These are phyloP conservation scores for Cichorium intybus DNA, from an alignment of 140 eudicot genomes.

Conservation along the genomic window DNA sequence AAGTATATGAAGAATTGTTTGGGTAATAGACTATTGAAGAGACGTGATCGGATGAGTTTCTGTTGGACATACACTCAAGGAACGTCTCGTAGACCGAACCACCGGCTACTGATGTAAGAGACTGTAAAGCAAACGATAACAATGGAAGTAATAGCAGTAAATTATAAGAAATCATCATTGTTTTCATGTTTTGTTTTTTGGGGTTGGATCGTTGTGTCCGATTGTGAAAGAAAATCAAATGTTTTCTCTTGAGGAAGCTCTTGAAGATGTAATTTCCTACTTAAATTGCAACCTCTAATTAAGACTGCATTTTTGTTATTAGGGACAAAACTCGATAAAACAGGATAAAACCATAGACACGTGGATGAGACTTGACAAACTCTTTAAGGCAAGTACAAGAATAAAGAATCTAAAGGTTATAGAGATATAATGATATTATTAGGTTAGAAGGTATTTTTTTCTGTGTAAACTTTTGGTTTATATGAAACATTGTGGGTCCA, in stretches of 20 bases:
- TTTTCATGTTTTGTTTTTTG: not conserved
- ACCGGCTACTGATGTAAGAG: not conserved
- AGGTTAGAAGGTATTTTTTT: not conserved
- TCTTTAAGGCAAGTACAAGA: too few relatives aligned
- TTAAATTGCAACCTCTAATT: too few relatives aligned
- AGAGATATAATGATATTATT: too few relatives aligned
- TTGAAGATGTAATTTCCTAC: too few relatives aligned
- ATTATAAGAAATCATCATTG: conserved; percentile 6
- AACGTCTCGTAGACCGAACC: not conserved
- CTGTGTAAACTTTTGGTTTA: not conserved
- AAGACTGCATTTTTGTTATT: too few relatives aligned
- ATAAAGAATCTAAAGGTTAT: too few relatives aligned
- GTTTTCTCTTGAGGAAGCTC: too few relatives aligned
- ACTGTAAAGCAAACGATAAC: not conserved
- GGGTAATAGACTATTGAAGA: conserved; percentile 6
- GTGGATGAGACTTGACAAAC: too few relatives aligned
- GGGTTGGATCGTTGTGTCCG: not conserved
- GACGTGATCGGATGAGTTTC: not conserved
- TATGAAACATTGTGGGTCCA: not conserved
- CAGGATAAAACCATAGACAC: too few relatives aligned
- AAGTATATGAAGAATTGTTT: conserved; percentile 1
- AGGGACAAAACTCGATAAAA: too few relatives aligned
- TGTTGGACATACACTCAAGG: not conserved
- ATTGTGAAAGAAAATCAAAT: not conserved
- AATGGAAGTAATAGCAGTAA: not conserved